Evolutionary conservation across 371 early-diverging fungal genomes (phyloP), one percentile per base, ranked within the genome.

Genomic region (Basidiobolus meristosporus): DNA sequence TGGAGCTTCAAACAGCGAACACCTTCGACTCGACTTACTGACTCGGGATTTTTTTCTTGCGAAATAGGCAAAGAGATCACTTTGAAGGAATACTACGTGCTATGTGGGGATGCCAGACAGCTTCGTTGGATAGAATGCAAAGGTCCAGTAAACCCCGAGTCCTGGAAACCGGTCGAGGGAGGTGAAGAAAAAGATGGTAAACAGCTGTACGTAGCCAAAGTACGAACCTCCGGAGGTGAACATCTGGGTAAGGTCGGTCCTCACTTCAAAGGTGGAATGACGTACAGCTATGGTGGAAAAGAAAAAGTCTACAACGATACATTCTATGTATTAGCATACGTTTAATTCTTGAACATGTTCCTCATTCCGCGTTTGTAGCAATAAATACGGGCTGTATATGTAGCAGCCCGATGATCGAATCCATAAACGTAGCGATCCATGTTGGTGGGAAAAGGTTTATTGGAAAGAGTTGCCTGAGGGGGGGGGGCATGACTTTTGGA

Each of bases 181-280:
- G 65, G 70, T 12, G 49, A 59, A 21, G 69, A 68, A 41, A 57
- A 45, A 2, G 40, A 52, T 52, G 63, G 67, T 26, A 21, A 46
- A 19, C 32, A 47, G 31, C 46, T 67, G 35, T 69, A 42, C 51
- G 42, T 69, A 2, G 70, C 59, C 15, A 61, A 63, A 42, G 52
- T 56, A 7, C 39, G 16, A 15, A 28, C 47, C 39, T 40, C 50
- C 21, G 50, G 48, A 30, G 46, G 57, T 17, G 50, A 61, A 42
- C 52, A 51, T 40, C 42, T 62, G 36, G 70, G 65, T 19, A 67
- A 67, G 44, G 56, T 52, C 9, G 48, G 56, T 3, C 29, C 44
- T 4, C 60, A 59, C 38, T 41, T 65, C 15, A 44, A 44, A 39
- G 58, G 53, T 19, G 58, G 53, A 19, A 59, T 57, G 46, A 48